These are phyloP conservation scores for Nepenthes alata DNA, from an alignment of 179 eudicot species.

Conservation along the genomic window DNA sequence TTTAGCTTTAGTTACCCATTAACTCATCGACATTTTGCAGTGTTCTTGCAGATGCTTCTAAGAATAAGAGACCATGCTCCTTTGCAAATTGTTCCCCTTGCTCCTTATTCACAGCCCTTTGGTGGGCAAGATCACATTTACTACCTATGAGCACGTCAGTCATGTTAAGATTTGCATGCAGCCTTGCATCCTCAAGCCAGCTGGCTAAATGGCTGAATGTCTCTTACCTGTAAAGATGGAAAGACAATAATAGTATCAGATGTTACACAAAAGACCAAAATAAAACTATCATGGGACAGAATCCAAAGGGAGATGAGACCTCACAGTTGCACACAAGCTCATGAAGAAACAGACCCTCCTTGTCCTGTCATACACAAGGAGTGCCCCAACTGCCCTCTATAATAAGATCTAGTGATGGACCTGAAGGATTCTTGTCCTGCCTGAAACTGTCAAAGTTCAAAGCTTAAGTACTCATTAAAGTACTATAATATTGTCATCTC, in stretches of 20 bases:
- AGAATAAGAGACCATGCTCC: constrained; percentile 67
- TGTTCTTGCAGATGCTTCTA: constrained; percentile 82
- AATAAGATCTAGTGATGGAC: background rate
- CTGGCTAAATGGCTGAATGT: constrained; percentile 54
- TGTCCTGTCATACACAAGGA: background rate
- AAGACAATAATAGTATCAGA: too few relatives aligned
- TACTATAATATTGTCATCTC: too few relatives aligned
- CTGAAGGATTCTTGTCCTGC: constrained; percentile 2
- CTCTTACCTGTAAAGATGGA: constrained; percentile 34
- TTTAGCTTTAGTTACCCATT: background rate
- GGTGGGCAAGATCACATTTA: constrained; percentile 47
- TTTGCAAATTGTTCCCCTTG: constrained; percentile 89
- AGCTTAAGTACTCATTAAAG: too few relatives aligned
- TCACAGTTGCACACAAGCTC: too few relatives aligned
- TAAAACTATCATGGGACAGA: too few relatives aligned
- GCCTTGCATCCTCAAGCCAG: constrained; percentile 61
- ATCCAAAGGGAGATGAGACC: too few relatives aligned
- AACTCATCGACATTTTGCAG: constrained; percentile 86
- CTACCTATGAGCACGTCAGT: constrained; percentile 54
- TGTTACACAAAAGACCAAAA: too few relatives aligned
- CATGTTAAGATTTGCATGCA: constrained; percentile 52
- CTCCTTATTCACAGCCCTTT: constrained; percentile 63
- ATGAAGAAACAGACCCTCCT: background rate
- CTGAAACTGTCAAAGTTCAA: background rate
- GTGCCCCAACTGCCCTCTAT: constrained; percentile 1